Conservation (phyloP, 129 eudicot species). For the Lactuca sativa region DNA sequence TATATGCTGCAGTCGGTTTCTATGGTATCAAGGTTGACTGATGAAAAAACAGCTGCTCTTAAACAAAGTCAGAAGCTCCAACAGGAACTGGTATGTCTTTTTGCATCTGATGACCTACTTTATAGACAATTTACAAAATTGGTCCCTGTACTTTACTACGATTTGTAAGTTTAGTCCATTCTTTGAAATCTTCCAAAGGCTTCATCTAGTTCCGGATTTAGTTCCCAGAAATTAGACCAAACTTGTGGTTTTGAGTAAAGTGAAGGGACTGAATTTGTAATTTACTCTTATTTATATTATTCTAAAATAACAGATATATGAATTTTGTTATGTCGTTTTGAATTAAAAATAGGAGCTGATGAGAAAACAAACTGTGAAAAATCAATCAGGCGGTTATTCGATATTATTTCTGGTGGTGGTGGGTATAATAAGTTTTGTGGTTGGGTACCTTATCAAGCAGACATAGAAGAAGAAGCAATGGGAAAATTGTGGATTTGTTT, state of each 20-base stretch:
- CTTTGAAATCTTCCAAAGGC: no score
- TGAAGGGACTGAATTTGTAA: no score
- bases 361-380: slow-evolving; percentile 55
- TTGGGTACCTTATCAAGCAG: slow-evolving; percentile 68
- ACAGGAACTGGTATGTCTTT: slow-evolving; percentile 70
- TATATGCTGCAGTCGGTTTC: slow-evolving; percentile 40
- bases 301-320: no score
- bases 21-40: slow-evolving; percentile 68
- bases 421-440: slow-evolving; percentile 57
- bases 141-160: background rate
- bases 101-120: background rate
- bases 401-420: slow-evolving; percentile 47
- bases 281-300: no score
- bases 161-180: no score
- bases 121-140: no score
- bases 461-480: slow-evolving; percentile 15
- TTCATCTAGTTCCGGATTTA: no score
- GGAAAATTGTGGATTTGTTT: slow-evolving; percentile 14
- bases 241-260: background rate
- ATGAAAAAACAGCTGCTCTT: slow-evolving; percentile 76
- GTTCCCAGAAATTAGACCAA: background rate
- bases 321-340: background rate
- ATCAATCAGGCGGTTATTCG: slow-evolving; percentile 50
- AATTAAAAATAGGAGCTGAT: slow-evolving; percentile 51
- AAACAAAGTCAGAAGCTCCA: slow-evolving; percentile 72